These are phyloP conservation scores for Coelastrella sp. DNA, from an alignment of 139 green algal genomes.

Conservation along the genomic window DNA sequence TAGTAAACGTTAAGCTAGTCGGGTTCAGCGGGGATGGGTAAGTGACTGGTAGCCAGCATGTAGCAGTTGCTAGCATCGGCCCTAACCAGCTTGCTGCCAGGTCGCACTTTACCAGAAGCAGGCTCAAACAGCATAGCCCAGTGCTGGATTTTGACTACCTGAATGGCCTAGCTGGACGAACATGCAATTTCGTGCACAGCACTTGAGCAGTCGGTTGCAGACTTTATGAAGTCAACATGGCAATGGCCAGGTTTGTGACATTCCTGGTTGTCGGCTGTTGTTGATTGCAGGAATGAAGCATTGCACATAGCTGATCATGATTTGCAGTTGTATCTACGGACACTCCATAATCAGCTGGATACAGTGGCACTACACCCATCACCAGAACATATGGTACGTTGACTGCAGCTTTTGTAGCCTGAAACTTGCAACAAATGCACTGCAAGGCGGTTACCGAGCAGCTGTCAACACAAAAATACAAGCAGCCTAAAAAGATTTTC, in stretches of 20 bases:
- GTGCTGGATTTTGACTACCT: too few relatives aligned
- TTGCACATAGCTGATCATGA: constrained; percentile 36
- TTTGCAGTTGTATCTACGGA: constrained; percentile 27
- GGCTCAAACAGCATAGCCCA: too few relatives aligned
- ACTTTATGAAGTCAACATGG: too few relatives aligned
- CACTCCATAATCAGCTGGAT: constrained; percentile 33
- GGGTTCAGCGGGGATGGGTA: constrained; percentile 45
- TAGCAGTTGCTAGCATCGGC: not conserved
- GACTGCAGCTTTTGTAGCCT: not conserved
- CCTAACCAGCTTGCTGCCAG: too few relatives aligned
- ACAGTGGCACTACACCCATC: constrained; percentile 35
- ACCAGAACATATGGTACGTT: constrained; percentile 23
- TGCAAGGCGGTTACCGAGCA: too few relatives aligned
- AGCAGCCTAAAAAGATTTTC: too few relatives aligned
- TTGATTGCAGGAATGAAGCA: constrained; percentile 35
- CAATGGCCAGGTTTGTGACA: too few relatives aligned
- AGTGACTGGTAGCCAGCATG: not conserved
- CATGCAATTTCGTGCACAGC: too few relatives aligned
- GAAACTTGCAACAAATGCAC: too few relatives aligned
- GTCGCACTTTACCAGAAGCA: not conserved
- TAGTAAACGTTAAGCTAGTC: constrained; percentile 41
- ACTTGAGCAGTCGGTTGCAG: too few relatives aligned
- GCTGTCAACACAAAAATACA: too few relatives aligned
- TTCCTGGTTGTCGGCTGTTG: not conserved
- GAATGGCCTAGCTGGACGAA: too few relatives aligned